Evolutionary conservation across 228 moss, liverwort and hornwort genomes (phyloP).

Genomic region (Sphagnum fallax): DNA sequence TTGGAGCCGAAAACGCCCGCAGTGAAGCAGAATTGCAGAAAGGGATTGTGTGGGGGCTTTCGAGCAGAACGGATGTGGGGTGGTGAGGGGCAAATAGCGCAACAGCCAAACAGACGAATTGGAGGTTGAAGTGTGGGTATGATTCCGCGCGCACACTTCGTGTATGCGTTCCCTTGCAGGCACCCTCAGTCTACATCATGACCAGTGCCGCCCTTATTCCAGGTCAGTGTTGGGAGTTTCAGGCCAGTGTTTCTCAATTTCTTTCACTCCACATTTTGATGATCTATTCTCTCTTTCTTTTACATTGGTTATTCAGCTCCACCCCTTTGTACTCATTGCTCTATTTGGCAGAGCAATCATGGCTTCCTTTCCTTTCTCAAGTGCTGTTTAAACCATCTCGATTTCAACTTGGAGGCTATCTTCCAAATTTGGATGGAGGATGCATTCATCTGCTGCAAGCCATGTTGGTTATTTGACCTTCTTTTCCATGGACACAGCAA

Average conservation of each 20-base stretch:
- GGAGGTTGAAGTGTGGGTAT: slow-evolving; percentile 23
- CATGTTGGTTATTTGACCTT: neutral
- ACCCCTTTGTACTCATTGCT: neutral
- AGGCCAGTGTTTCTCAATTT: neutral
- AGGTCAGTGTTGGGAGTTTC: slow-evolving; percentile 8
- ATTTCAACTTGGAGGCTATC: neutral
- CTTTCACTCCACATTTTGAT: neutral
- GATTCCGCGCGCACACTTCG: slow-evolving; percentile 24
- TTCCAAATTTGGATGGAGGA: neutral
- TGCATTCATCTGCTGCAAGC: neutral
- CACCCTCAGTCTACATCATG: slow-evolving; percentile 17
- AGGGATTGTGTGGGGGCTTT: too few relatives aligned
- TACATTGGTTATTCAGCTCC: neutral
- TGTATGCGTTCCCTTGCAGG: slow-evolving; percentile 19
- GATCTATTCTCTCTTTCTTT: neutral
- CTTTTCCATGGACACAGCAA: neutral
- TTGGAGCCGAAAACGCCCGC: too few relatives aligned
- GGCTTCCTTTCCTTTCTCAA: neutral
- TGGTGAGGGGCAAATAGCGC: too few relatives aligned
- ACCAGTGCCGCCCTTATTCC: slow-evolving; percentile 30
- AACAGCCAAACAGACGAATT: neutral
- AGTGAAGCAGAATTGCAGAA: too few relatives aligned
- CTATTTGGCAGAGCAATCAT: neutral
- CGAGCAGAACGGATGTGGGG: too few relatives aligned
- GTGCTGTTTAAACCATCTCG: too few relatives aligned